Conservation (phyloP, 2,329 filamentous ascomycete species). For the Pseudonectria buxi region DNA sequence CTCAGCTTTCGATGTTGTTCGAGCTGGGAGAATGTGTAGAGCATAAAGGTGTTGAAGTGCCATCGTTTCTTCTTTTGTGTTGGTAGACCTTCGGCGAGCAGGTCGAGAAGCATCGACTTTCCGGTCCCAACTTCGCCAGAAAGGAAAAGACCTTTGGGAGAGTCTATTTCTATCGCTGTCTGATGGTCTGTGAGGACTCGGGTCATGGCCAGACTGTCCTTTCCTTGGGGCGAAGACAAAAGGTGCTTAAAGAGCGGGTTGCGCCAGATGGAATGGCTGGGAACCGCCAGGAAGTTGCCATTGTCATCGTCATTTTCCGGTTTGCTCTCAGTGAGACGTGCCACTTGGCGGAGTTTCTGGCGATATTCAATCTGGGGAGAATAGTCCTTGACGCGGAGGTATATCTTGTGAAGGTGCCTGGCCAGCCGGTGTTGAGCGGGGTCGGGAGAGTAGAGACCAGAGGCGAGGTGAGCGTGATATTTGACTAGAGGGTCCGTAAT, state of each 20-base stretch:
- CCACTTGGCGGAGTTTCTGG: conserved; percentile 55
- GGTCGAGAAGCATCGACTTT: conserved; percentile 78
- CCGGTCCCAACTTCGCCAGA: conserved; percentile 79
- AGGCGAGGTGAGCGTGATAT: conserved; percentile 64
- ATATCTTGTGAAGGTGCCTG: conserved; percentile 70
- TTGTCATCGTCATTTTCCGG: conserved; percentile 24
- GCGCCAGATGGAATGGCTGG: conserved; percentile 48
- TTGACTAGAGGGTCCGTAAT: conserved; percentile 70
- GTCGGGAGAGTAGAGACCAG: conserved; percentile 61
- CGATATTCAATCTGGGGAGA: conserved; percentile 64
- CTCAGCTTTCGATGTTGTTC: conserved; percentile 52
- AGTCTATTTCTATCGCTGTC: conserved; percentile 63
- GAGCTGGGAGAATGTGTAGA: conserved; percentile 66
- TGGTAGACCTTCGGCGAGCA: conserved; percentile 72
- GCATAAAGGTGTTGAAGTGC: conserved; percentile 85
- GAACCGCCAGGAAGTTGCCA: conserved; percentile 37
- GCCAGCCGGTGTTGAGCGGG: conserved; percentile 66
- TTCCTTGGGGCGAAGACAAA: conserved; percentile 48
- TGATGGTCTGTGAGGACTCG: conserved; percentile 64
- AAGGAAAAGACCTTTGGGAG: conserved; percentile 67
- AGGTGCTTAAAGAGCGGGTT: conserved; percentile 55
- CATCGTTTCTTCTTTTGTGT: conserved; percentile 66
- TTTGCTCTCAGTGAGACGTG: conserved; percentile 34
- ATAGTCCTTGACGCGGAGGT: conserved; percentile 71
- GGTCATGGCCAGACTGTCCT: conserved; percentile 58